A percentile compares a stretch with the other conserved stretches of the same genome.
Evolutionary conservation across 768 basidiomycete genomes (phyloP).

Genomic region (Paxillus involutus): DNA sequence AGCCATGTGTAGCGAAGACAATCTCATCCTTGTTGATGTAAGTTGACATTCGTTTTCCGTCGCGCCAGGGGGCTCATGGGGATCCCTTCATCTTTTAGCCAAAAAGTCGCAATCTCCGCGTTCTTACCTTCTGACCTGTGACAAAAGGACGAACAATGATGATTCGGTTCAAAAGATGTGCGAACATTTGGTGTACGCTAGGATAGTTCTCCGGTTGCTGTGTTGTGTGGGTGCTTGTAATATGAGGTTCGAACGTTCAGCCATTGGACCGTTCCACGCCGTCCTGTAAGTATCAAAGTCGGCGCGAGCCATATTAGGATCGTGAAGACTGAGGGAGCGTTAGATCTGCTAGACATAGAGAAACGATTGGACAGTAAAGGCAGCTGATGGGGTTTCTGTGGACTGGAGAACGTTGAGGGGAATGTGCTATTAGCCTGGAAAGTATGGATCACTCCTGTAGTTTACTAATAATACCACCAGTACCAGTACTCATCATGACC

Average conservation of each 20-base stretch:
- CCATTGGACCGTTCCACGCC: too few species aligned
- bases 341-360: too few species aligned
- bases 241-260: too few species aligned
- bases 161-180: too few species aligned
- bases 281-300: too few species aligned
- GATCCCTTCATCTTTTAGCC: conserved; percentile 11
- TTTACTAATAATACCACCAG: background rate
- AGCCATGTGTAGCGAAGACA: conserved; percentile 59
- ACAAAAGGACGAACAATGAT: too few species aligned
- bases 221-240: too few species aligned
- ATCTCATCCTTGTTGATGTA: conserved; percentile 51
- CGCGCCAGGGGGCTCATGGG: background rate
- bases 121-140: conserved; percentile 26
- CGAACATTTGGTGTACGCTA: too few species aligned
- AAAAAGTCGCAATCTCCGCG: conserved; percentile 23
- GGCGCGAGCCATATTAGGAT: too few species aligned
- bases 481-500: conserved; percentile 6
- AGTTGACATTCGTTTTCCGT: conserved; percentile 5
- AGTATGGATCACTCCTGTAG: background rate
- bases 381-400: background rate
- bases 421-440: conserved; percentile 9
- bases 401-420: background rate
- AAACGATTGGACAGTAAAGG: background rate
- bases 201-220: too few species aligned
- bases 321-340: background rate